phyloP scores from a whole-genome alignment of 768 basidiomycete genomes.

The Lactarius hengduanensis region DNA sequence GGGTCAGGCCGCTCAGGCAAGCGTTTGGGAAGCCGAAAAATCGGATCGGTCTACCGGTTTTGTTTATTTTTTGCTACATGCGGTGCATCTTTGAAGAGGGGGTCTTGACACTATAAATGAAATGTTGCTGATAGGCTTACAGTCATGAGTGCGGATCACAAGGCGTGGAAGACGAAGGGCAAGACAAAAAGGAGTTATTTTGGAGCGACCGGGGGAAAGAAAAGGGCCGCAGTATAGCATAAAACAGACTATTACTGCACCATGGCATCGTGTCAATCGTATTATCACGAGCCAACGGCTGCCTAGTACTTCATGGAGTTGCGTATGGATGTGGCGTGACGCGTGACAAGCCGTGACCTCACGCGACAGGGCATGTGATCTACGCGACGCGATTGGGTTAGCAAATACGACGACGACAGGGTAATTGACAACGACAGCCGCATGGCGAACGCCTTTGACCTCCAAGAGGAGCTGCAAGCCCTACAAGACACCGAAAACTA shows the following conservation, averaged over 20 bases:
- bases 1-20: background rate
- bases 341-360: slow-evolving; percentile 5
- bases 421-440: background rate
- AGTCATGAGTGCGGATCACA: no score
- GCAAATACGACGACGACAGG: background rate
- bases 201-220: no score
- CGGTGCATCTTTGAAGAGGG: no score
- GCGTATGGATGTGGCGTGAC: background rate
- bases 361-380: slow-evolving; percentile 16
- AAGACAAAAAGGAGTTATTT: no score
- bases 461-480: slow-evolving; percentile 73
- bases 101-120: no score
- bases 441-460: slow-evolving; percentile 53
- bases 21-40: background rate
- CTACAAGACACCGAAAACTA: slow-evolving; percentile 61
- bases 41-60: background rate
- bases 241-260: no score
- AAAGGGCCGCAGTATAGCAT: no score
- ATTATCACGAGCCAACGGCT: background rate
- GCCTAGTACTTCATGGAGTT: background rate
- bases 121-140: no score
- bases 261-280: background rate
- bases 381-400: slow-evolving; percentile 3
- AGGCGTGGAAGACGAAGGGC: no score
- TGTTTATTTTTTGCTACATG: background rate